Conservation (phyloP, 2,329 filamentous ascomycete genomes). For the Colletotrichum spaethianum region DNA sequence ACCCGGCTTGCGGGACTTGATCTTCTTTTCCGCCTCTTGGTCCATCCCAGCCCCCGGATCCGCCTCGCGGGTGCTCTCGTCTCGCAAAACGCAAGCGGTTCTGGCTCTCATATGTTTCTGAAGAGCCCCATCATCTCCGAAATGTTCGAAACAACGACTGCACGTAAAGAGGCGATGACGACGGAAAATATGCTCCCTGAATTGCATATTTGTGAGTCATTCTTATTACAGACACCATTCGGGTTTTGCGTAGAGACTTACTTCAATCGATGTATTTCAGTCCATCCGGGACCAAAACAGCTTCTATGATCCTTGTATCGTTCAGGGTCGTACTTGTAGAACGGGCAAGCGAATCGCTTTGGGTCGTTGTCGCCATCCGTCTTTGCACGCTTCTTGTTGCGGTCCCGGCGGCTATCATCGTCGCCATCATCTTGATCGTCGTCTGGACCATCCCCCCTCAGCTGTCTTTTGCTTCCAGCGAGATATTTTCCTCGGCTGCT, state of each 20-base stretch:
- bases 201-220: neutral
- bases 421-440: neutral
- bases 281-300: conserved; percentile 55
- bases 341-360: conserved; percentile 54
- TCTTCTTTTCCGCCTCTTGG: conserved; percentile 48
- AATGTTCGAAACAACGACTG: conserved; percentile 53
- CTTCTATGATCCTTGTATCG: conserved; percentile 50
- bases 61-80: conserved; percentile 41
- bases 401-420: neutral
- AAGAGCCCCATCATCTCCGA: conserved; percentile 49
- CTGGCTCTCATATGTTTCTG: conserved; percentile 49
- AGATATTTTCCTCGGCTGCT: neutral
- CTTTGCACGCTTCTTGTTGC: conserved; percentile 30
- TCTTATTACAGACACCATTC: neutral
- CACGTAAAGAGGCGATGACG: conserved; percentile 52
- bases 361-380: conserved; percentile 15
- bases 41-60: conserved; percentile 51
- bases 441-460: conserved; percentile 1
- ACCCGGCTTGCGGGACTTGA: conserved; percentile 51
- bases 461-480: neutral
- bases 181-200: conserved; percentile 55
- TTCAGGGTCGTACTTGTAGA: conserved; percentile 54
- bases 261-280: conserved; percentile 56
- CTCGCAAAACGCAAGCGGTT: conserved; percentile 44
- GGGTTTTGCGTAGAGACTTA: conserved; percentile 28